Base-by-base conservation (phyloP, 768 basidiomycete genomes). In the Serpula lacrymans region DNA sequence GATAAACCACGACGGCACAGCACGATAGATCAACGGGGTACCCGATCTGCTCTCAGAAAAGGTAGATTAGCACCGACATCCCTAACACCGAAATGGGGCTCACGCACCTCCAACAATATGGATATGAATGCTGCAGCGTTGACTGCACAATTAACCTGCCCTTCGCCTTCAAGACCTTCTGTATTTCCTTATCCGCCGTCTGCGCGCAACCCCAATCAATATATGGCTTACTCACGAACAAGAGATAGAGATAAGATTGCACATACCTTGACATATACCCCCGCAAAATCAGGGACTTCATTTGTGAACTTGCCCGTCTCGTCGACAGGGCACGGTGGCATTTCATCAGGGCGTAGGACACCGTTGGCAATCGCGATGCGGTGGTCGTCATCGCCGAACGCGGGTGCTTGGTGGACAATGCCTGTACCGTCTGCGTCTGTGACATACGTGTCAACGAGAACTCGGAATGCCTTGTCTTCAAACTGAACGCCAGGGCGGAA, bases 341-440 rank as follows among this genome's bases (percentile, higher is more conserved):
- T 82, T 61, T 97, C 94, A 32, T 95, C 94, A 1, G 77, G 70
- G 18, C 72, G 72, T n/a, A 98, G 60, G 38, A 97, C 78, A 14
- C 85, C 88, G 53, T 95, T 77, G 3, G 80, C 80, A 45, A 95
- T 74, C 20, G 88, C 85, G 53, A 99, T 79, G 39, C 96, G 88
- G 63, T 97, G 90, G 75, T 99, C 96, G 54, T 99, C 96, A 60
- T 98, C 95, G 70, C 96, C 96, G 55, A 96, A 98, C 0, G 87
- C 94, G 2, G 96, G 96, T 2, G 96, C 92, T 67, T 99, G 96
- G 61, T 99, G 96, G 22, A 99, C 96, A 54, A 98, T 94, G 53
- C 96, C 96, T 21, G 96, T 99, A 57, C 96, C 96, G 45, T 92
- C 88, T 12, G 80, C 76, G 51, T 84, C 87, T 3, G 91, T 95